phyloP scores from a whole-genome alignment of 2,329 filamentous ascomycete genomes.

The Hyphodiscus sp. region DNA sequence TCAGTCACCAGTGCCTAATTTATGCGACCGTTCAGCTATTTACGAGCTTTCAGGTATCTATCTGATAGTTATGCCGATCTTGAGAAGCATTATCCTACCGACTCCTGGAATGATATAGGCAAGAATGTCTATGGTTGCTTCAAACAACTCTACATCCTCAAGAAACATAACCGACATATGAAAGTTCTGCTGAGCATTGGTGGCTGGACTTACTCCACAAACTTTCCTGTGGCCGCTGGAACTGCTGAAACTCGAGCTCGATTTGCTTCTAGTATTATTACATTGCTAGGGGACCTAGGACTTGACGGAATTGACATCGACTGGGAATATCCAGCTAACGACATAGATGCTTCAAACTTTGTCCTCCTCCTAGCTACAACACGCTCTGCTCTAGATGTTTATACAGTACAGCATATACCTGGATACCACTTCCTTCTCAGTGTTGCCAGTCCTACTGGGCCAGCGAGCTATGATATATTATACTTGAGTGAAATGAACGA shows the following conservation, averaged over 20 bases:
- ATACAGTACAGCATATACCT: too few species aligned
- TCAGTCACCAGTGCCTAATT: too few species aligned
- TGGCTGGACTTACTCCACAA: constrained; percentile 72
- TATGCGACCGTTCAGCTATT: too few species aligned
- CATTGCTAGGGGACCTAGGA: constrained; percentile 13
- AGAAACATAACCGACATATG: constrained; percentile 70
- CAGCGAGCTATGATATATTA: constrained; percentile 40
- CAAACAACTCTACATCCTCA: constrained; percentile 72
- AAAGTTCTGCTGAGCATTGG: constrained; percentile 76
- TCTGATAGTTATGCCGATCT: too few species aligned
- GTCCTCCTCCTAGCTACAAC: too few species aligned
- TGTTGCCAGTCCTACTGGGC: constrained; percentile 43
- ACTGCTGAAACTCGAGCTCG: constrained; percentile 39
- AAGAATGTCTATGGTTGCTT: constrained; percentile 83
- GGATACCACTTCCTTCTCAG: constrained; percentile 48
- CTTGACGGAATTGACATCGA: constrained; percentile 20
- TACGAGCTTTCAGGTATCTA: too few species aligned
- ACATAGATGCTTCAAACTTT: too few species aligned
- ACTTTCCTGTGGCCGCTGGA: constrained; percentile 62
- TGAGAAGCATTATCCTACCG: too few species aligned
- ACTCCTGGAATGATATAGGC: too few species aligned
- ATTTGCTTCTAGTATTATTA: constrained; percentile 13
- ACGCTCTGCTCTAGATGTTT: too few species aligned
- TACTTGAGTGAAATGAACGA: constrained; percentile 40
- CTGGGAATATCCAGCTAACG: constrained; percentile 11